Conservation (phyloP, 2,329 filamentous ascomycete genomes). For the Colletotrichum tofieldiae region DNA sequence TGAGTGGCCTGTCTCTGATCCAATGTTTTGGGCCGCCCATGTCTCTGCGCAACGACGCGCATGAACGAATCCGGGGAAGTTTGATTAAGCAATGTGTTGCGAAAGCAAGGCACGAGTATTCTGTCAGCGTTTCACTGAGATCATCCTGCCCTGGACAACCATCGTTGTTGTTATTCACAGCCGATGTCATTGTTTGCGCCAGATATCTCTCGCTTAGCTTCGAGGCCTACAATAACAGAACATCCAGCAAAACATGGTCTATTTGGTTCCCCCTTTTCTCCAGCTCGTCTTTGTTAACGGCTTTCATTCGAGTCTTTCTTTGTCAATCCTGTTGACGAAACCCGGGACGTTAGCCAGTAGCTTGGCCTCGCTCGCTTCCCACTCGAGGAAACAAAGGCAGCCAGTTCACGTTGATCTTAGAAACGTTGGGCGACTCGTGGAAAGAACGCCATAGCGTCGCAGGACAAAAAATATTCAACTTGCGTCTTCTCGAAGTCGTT, state of each 20-base stretch:
- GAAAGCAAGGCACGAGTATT: constrained; percentile 30
- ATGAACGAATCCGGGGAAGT: constrained; percentile 38
- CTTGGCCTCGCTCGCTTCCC: background rate
- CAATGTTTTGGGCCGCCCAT: constrained; percentile 27
- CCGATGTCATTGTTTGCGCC: constrained; percentile 15
- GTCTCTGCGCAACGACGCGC: constrained; percentile 35
- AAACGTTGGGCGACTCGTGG: constrained; percentile 20
- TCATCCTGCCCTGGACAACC: constrained; percentile 25
- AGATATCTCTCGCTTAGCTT: background rate
- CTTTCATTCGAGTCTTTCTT: constrained; percentile 14
- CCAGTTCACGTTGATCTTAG: constrained; percentile 3
- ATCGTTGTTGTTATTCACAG: constrained; percentile 11
- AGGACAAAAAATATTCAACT: constrained; percentile 11
- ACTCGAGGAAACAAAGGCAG: constrained; percentile 28
- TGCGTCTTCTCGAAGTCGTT: constrained; percentile 5
- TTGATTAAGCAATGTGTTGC: constrained; percentile 16
- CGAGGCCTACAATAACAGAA: background rate
- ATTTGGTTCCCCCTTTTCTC: background rate
- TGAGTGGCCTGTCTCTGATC: constrained; percentile 1
- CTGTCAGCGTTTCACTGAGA: constrained; percentile 22
- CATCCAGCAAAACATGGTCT: background rate
- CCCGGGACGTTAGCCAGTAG: constrained; percentile 22
- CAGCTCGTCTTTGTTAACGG: constrained; percentile 10
- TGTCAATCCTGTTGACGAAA: constrained; percentile 25
- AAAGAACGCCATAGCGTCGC: constrained; percentile 1